These are phyloP conservation scores for Eimeria sp. DNA, from an alignment of 169 alveolate species.

Conservation along the genomic window DNA sequence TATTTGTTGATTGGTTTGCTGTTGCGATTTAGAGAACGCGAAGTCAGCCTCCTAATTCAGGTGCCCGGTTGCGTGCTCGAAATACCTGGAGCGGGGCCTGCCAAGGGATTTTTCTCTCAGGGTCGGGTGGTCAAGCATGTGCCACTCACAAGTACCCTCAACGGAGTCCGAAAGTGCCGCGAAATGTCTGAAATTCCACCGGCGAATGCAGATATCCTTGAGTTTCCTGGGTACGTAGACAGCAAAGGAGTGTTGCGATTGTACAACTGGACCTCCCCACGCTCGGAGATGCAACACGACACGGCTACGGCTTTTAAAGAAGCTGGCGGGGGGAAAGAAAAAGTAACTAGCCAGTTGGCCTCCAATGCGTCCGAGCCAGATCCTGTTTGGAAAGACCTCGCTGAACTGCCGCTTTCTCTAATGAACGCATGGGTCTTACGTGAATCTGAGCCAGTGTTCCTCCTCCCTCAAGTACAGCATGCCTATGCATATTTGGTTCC, in stretches of 20 bases:
- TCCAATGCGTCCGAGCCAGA: neutral
- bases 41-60: slow-evolving; percentile 58
- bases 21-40: slow-evolving; percentile 24
- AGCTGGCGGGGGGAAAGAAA: neutral
- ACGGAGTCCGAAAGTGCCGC: slow-evolving; percentile 66
- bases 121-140: slow-evolving; percentile 8
- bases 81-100: slow-evolving; percentile 16
- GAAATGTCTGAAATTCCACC: slow-evolving; percentile 70
- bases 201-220: slow-evolving; percentile 68
- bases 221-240: slow-evolving; percentile 79
- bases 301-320: slow-evolving; percentile 17
- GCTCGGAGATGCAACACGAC: slow-evolving; percentile 50
- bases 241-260: slow-evolving; percentile 67
- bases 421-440: slow-evolving; percentile 71
- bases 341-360: neutral
- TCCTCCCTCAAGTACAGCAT: slow-evolving; percentile 76
- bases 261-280: slow-evolving; percentile 68
- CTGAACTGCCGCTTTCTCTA: slow-evolving; percentile 24
- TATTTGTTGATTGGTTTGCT: neutral
- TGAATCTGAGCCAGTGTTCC: slow-evolving; percentile 70
- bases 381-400: neutral
- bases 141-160: slow-evolving; percentile 51
- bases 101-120: slow-evolving; percentile 12
- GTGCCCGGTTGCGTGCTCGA: slow-evolving; percentile 78
- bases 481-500: slow-evolving; percentile 68